Base-by-base conservation (phyloP, 2,329 filamentous ascomycete species). In the Aspergillus sp. region DNA sequence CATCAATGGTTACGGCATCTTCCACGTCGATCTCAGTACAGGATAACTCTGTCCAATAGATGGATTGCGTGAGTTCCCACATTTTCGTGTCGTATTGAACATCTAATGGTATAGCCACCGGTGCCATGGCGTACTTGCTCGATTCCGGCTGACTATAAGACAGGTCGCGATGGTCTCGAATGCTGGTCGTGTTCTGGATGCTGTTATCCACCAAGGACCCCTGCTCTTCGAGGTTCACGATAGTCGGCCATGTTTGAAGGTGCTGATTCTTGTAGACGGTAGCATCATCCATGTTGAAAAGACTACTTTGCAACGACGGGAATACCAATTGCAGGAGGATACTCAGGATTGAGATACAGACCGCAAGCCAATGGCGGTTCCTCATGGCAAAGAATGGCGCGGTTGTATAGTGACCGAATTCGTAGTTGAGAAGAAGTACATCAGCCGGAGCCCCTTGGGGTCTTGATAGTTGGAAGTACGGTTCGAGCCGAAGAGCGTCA, bases 401-500 rank as follows among this genome's bases (percentile, higher is more conserved):
- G 36, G 57, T 59, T 3, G 57, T 59, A 17, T 49, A 59, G 43
- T 59, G 57, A 5, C 57, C 57, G 13, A 59, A 59, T 17, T 55
- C 57, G 25, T 59, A 59, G 36, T 59, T 59, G 3, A 59, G 57
- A 28, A 59, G 47, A 6, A 59, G 23, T n/a, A 56, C 52, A 15
- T 59, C 57, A 12, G 57, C 57, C 17, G 57, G 50, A 6, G 52
- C 23, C 5, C 57, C 57, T 19, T 59, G n/a, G 2, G 57, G 57
- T 9, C 50, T 51, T 17, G 57, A 59, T 13, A 59, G 28, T 32
- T 55, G 43, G 25, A 59, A 59, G 36, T 59, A 59, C 10, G 57
- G 57, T 45, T 59, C 57, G 13, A 59, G 52, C 23, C 57, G 51
- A n/a, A 59, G 52, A 17, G 57, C 57, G 19, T 59, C 57, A 12